Conservation (phyloP, 257 asterid genomes). For the Nicotiana attenuata region DNA sequence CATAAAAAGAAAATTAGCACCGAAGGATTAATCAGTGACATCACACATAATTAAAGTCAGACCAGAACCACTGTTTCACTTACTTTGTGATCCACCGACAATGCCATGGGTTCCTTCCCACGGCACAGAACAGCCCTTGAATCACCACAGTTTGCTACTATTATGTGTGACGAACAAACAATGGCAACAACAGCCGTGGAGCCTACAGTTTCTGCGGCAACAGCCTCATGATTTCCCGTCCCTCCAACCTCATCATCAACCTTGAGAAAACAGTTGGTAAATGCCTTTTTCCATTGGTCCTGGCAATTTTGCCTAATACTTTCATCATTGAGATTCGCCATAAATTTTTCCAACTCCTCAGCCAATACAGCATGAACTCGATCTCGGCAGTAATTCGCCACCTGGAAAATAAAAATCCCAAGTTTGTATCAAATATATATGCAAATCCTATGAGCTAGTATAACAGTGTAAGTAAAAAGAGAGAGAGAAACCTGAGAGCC, state of each 20-base stretch:
- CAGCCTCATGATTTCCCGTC: slow-evolving; percentile 41
- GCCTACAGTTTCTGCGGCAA: slow-evolving; percentile 90
- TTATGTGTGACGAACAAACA: slow-evolving; percentile 90
- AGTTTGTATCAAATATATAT: slow-evolving; percentile 1
- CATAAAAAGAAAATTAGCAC: slow-evolving; percentile 14
- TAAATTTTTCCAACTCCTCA: slow-evolving; percentile 54
- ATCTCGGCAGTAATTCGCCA: slow-evolving; percentile 80
- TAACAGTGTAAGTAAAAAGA: not conserved
- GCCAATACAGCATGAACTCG: slow-evolving; percentile 59
- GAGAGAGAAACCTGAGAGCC: slow-evolving; percentile 66
- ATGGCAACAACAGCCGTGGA: slow-evolving; percentile 85
- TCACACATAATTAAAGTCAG: slow-evolving; percentile 3
- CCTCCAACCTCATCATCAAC: slow-evolving; percentile 85
- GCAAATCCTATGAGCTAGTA: not conserved
- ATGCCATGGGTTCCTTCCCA: slow-evolving; percentile 72
- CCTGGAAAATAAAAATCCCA: slow-evolving; percentile 35
- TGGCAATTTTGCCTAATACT: slow-evolving; percentile 31
- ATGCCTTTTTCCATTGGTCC: slow-evolving; percentile 68
- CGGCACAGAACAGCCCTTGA: slow-evolving; percentile 95
- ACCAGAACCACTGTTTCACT: slow-evolving; percentile 14
- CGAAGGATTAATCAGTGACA: slow-evolving; percentile 3
- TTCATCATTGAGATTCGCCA: slow-evolving; percentile 28
- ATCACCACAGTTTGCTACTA: slow-evolving; percentile 91
- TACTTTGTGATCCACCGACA: slow-evolving; percentile 88
- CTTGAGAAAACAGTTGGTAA: slow-evolving; percentile 59